Percentiles rank a stretch among this genome's conserved stretches.
phyloP scores from a whole-genome alignment of 2,329 filamentous ascomycete genomes.

The Fusarium transvaalense region DNA sequence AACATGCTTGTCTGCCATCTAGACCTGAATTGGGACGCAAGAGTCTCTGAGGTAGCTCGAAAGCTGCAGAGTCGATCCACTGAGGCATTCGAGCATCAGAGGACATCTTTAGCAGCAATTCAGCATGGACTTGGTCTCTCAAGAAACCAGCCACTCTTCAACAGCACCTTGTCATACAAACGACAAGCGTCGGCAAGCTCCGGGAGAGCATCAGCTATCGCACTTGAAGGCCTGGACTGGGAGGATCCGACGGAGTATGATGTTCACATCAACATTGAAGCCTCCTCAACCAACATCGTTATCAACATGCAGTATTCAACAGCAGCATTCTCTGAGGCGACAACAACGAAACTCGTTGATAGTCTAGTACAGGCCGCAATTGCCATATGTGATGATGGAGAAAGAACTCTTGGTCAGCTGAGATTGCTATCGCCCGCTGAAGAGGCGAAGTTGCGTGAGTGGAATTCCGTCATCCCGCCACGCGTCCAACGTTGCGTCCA shows the following conservation, averaged over 20 bases:
- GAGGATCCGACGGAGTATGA: constrained; percentile 6
- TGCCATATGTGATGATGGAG: neutral
- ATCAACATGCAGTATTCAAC: constrained; percentile 5
- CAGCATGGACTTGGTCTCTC: constrained; percentile 1
- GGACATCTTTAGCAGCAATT: constrained; percentile 2
- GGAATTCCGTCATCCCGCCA: neutral
- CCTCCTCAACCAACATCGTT: neutral
- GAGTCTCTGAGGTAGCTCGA: neutral
- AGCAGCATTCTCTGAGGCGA: neutral
- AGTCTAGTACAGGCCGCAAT: neutral
- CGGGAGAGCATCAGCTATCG: neutral
- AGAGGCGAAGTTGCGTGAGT: neutral
- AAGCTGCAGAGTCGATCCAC: neutral
- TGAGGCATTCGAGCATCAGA: constrained; percentile 6
- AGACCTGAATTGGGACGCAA: neutral
- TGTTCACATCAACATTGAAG: constrained; percentile 8
- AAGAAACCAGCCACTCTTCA: constrained; percentile 3
- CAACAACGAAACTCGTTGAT: neutral
- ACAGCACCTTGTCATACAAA: constrained; percentile 8
- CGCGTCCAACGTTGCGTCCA: neutral
- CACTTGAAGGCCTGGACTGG: neutral
- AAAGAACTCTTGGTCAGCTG: neutral
- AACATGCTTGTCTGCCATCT: constrained; percentile 3
- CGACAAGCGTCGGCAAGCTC: neutral
- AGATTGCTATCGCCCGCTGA: neutral